Evolutionary conservation across 2,329 filamentous ascomycete species (phyloP).

Genomic region (Exophiala aquamarina): DNA sequence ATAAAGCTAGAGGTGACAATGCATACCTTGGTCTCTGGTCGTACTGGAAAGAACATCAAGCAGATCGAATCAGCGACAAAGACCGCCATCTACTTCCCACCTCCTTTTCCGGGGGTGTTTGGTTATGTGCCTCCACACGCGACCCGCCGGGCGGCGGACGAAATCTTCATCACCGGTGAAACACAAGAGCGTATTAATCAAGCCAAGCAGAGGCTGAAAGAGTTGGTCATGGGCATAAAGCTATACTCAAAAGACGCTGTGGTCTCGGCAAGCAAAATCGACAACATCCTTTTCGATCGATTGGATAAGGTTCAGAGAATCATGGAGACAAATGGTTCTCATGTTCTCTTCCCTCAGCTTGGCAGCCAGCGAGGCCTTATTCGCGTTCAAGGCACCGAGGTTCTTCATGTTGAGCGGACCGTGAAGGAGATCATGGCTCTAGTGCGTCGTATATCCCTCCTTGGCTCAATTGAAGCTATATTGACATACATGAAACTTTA

Average conservation of each 20-base stretch:
- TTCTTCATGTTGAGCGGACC: conserved; percentile 90
- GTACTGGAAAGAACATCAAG: conserved; percentile 96
- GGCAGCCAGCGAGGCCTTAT: conserved; percentile 82
- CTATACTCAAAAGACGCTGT: conserved; percentile 89
- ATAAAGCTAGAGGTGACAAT: conserved; percentile 81
- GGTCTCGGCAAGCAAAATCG: conserved; percentile 87
- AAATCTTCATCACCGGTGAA: conserved; percentile 94
- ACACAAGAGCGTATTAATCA: conserved; percentile 78
- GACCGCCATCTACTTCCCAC: conserved; percentile 97
- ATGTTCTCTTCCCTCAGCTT: conserved; percentile 86
- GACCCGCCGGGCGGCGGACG: conserved; percentile 76
- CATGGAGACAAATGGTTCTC: conserved; percentile 93
- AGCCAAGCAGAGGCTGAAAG: conserved; percentile 88
- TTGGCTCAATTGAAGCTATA: conserved; percentile 10
- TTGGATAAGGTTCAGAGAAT: conserved; percentile 98
- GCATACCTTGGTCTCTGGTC: conserved; percentile 89
- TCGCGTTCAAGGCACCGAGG: conserved; percentile 88
- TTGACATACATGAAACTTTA: conserved; percentile 39
- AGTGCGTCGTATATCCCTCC: conserved; percentile 52
- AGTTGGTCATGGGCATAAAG: conserved; percentile 77
- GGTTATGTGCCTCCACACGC: conserved; percentile 84
- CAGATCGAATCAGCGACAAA: conserved; percentile 92
- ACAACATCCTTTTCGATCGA: conserved; percentile 85
- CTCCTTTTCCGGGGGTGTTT: conserved; percentile 87
- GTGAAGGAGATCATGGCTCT: conserved; percentile 94